phyloP scores from a whole-genome alignment of 257 asterid species.

The Solanum ossicruentum region DNA sequence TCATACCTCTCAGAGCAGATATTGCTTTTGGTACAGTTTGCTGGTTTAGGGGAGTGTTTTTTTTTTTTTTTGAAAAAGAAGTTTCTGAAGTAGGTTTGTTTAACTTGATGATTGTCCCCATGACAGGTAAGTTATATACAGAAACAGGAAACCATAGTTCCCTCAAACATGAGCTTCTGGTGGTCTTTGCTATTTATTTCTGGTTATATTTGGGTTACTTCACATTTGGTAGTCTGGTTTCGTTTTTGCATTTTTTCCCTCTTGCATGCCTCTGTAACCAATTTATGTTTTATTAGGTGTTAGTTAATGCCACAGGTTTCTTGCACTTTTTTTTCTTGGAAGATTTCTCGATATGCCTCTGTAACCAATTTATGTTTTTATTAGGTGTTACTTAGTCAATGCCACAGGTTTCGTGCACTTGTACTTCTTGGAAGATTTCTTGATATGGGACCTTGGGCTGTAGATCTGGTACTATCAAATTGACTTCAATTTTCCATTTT shows the following conservation, averaged over 20 bases:
- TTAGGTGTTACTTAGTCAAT: slow-evolving; percentile 95
- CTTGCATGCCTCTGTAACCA: not conserved
- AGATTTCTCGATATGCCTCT: slow-evolving; percentile 81
- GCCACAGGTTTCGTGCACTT: slow-evolving; percentile 97
- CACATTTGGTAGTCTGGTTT: not conserved
- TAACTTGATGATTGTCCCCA: not conserved
- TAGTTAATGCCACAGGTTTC: slow-evolving; percentile 98
- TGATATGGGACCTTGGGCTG: slow-evolving; percentile 99
- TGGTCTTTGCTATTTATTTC: not conserved
- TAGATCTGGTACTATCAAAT: slow-evolving; percentile 65
- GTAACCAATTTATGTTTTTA: not conserved
- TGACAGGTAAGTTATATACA: not conserved
- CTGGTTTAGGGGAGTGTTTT: not conserved
- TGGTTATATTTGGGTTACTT: not conserved
- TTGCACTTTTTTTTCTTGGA: slow-evolving; percentile 96
- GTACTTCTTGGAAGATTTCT: slow-evolving; percentile 98
- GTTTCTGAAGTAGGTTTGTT: not conserved
- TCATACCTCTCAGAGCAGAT: not conserved
- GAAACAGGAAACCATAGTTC: not conserved
- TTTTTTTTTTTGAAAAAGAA: not conserved
- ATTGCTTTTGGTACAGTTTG: not conserved
- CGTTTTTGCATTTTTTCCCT: not conserved
- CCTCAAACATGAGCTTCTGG: not conserved
- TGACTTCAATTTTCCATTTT: not conserved
- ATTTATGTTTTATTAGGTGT: slow-evolving; percentile 42